These are phyloP conservation scores for Ilex aquifolium DNA, from an alignment of 257 asterid species.

Conservation along the genomic window DNA sequence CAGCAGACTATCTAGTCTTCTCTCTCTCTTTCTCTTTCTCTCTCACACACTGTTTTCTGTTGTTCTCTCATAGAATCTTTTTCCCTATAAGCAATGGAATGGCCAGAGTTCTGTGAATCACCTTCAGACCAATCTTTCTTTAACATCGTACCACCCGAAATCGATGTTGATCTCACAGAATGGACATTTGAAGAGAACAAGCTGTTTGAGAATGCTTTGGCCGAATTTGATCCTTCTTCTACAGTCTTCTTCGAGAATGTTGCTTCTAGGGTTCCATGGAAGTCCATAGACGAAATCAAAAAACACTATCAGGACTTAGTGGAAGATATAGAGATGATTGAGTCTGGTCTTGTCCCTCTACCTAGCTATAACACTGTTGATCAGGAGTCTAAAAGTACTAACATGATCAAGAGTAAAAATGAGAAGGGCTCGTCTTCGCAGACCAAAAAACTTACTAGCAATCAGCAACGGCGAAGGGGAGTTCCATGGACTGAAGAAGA, in stretches of 20 bases:
- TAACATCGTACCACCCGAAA: constrained; percentile 8
- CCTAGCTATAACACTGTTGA: constrained; percentile 13
- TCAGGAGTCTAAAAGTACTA: background rate
- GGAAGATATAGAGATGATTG: constrained; percentile 23
- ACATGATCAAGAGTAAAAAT: background rate
- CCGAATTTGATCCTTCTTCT: constrained; percentile 9
- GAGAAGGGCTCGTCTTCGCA: background rate
- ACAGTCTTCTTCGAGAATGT: constrained; percentile 18
- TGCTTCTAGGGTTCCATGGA: constrained; percentile 12
- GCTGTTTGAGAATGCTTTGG: constrained; percentile 25
- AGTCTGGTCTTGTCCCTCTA: constrained; percentile 13
- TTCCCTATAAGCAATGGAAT: constrained; percentile 16
- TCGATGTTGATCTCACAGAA: background rate
- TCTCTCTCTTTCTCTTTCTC: too few species aligned
- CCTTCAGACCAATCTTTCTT: constrained; percentile 8
- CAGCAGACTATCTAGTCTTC: too few species aligned
- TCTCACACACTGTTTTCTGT: too few species aligned
- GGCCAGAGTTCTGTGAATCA: constrained; percentile 12
- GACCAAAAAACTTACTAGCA: background rate
- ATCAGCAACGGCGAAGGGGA: constrained; percentile 12
- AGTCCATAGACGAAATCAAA: constrained; percentile 9
- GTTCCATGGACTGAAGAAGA: constrained; percentile 42
- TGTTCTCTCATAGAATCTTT: background rate
- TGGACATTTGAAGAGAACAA: constrained; percentile 30
- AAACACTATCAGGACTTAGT: constrained; percentile 20